Evolutionary conservation across 176 grass and related monocot genomes (phyloP).

Genomic region (Carex cristatella): DNA sequence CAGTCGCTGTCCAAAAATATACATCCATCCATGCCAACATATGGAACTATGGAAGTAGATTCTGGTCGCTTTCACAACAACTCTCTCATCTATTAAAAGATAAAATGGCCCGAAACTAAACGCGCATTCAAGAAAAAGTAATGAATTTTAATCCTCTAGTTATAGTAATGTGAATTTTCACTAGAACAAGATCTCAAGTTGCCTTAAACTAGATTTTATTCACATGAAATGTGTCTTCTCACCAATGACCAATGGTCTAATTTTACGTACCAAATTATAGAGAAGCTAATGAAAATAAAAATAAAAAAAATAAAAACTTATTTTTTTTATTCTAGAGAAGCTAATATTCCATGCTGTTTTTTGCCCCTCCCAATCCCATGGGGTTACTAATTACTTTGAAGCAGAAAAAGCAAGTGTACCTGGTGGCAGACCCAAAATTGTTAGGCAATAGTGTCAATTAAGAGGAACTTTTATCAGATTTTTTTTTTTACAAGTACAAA

Average conservation of each 20-base stretch:
- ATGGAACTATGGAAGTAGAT: slow-evolving; percentile 2
- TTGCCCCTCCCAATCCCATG: no score
- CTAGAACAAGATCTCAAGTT: background rate
- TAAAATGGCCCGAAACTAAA: no score
- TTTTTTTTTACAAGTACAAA: no score
- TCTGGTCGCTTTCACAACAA: background rate
- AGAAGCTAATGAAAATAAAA: background rate
- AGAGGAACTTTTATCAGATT: no score
- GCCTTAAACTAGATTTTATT: background rate
- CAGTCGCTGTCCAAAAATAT: slow-evolving; percentile 6
- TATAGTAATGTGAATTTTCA: background rate
- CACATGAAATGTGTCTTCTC: background rate
- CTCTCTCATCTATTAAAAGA: background rate
- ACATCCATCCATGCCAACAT: background rate
- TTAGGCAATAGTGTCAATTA: no score
- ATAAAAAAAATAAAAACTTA: no score
- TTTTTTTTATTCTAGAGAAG: no score
- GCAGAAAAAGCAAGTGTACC: no score
- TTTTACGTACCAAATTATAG: background rate
- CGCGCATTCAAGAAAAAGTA: no score
- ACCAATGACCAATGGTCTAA: background rate
- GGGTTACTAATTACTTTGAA: no score
- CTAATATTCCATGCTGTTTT: no score
- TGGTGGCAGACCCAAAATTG: no score
- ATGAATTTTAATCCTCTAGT: background rate